A percentile compares a stretch with the other conserved stretches of the same genome.
These are phyloP conservation scores for Hypsizygus ulmarius DNA, from an alignment of 1,284 basidiomycete genomes.

Conservation along the genomic window DNA sequence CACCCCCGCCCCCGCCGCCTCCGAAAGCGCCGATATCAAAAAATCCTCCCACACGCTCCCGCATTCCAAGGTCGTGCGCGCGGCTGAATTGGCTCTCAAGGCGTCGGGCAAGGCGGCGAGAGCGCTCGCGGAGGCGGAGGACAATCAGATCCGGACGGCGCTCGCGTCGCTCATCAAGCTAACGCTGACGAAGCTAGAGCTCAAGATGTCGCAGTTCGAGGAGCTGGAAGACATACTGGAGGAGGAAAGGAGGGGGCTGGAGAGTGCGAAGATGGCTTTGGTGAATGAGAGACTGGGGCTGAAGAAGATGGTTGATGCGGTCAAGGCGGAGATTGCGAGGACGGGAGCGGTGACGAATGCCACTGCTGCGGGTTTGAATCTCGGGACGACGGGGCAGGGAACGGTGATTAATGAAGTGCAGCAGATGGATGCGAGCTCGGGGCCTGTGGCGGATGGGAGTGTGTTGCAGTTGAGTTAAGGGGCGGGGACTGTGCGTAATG, in stretches of 20 bases:
- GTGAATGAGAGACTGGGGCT: conserved; percentile 64
- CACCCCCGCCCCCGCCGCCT: conserved; percentile 22
- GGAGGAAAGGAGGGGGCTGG: conserved; percentile 75
- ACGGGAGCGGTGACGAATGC: conserved; percentile 29
- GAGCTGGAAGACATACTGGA: conserved; percentile 88
- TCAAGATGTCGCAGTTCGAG: conserved; percentile 92
- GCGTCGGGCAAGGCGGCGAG: conserved; percentile 88
- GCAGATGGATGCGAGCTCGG: conserved; percentile 39
- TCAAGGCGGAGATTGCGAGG: conserved; percentile 60
- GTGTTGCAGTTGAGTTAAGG: conserved; percentile 44
- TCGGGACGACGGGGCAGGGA: conserved; percentile 58
- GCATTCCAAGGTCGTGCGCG: conserved; percentile 74
- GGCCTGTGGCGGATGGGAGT: conserved; percentile 44
- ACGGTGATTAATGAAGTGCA: conserved; percentile 52
- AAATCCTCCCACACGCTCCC: conserved; percentile 48
- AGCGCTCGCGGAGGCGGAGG: conserved; percentile 82
- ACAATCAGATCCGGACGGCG: conserved; percentile 76
- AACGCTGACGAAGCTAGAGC: conserved; percentile 89
- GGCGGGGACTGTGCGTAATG: background rate
- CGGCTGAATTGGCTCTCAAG: conserved; percentile 82
- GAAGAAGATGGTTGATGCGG: conserved; percentile 63
- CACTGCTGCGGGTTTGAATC: conserved; percentile 11
- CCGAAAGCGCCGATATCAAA: conserved; percentile 38
- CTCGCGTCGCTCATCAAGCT: conserved; percentile 87
- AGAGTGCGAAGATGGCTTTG: conserved; percentile 66